Evolutionary conservation across 148 eudicot genomes (phyloP).

Genomic region (Heliamphora exappendiculata): DNA sequence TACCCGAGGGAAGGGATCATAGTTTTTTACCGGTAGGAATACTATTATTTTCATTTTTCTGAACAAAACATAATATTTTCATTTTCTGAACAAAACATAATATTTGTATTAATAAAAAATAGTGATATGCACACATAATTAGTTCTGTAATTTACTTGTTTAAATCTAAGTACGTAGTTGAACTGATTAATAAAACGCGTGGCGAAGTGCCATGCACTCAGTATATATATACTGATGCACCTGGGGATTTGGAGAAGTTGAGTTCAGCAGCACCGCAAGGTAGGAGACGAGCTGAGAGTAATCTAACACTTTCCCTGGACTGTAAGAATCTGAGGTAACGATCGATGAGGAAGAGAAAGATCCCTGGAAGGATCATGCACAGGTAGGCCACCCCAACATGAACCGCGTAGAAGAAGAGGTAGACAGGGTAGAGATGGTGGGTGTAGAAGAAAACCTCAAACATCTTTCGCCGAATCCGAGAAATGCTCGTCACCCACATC

Average conservation of each 20-base stretch:
- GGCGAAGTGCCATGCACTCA: no score
- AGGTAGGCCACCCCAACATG: conserved; percentile 47
- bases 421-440: conserved; percentile 46
- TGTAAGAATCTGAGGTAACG: conserved; percentile 54
- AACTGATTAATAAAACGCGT: no score
- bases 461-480: conserved; percentile 36
- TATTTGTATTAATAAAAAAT: no score
- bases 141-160: no score
- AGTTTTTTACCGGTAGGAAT: no score
- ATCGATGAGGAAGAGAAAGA: conserved; percentile 50
- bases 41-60: no score
- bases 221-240: no score
- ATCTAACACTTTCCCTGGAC: conserved; percentile 31
- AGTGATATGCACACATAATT: no score
- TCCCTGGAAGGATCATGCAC: conserved; percentile 49
- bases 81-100: no score
- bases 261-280: conserved; percentile 44
- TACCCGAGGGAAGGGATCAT: no score
- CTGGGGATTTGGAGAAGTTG: conserved; percentile 46
- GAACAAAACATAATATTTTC: no score
- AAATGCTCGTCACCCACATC: conserved; percentile 52
- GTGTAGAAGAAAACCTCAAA: conserved; percentile 60
- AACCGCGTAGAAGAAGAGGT: conserved; percentile 42
- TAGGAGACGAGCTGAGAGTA: conserved; percentile 44
- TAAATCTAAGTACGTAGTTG: no score